A percentile compares a stretch with the other conserved stretches of the same genome.
phyloP scores from a whole-genome alignment of 768 basidiomycete species.

The Boletus insuetus region DNA sequence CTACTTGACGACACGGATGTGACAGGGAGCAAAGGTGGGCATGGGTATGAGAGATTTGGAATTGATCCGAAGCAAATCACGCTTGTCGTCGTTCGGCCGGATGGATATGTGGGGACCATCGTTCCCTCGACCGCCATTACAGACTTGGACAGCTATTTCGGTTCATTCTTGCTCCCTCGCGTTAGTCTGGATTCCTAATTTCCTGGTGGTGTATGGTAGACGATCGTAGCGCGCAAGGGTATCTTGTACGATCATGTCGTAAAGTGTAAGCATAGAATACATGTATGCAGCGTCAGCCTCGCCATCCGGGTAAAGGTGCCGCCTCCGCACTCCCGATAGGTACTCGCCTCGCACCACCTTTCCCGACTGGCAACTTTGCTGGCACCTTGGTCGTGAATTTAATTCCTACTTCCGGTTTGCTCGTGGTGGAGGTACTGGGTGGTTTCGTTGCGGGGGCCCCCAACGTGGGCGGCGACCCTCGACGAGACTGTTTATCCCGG shows the following conservation, averaged over 20 bases:
- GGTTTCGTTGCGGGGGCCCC: conserved; percentile 20
- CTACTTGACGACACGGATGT: conserved; percentile 36
- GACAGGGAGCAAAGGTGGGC: conserved; percentile 30
- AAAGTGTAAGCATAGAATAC: conserved; percentile 13
- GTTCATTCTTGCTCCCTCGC: conserved; percentile 38
- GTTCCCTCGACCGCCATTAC: conserved; percentile 23
- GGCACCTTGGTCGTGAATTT: conserved; percentile 14
- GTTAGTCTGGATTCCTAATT: background rate
- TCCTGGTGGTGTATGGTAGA: background rate
- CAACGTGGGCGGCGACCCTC: conserved; percentile 22
- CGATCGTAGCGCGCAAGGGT: background rate
- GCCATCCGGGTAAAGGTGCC: conserved; percentile 49
- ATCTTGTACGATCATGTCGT: conserved; percentile 25
- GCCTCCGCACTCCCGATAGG: conserved; percentile 67
- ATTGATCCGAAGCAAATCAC: conserved; percentile 29
- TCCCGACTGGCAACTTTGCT: conserved; percentile 35
- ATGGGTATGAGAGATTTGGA: conserved; percentile 35
- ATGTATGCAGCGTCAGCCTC: conserved; percentile 33
- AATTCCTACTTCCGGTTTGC: conserved; percentile 9
- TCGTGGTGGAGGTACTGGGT: conserved; percentile 1
- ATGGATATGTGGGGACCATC: conserved; percentile 40
- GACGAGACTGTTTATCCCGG: conserved; percentile 33
- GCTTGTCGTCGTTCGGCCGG: conserved; percentile 39
- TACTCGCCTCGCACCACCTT: conserved; percentile 61
- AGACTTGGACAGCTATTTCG: conserved; percentile 50